Evolutionary conservation across 768 basidiomycete genomes (phyloP).

Genomic region (Auricularia auricula-judae): DNA sequence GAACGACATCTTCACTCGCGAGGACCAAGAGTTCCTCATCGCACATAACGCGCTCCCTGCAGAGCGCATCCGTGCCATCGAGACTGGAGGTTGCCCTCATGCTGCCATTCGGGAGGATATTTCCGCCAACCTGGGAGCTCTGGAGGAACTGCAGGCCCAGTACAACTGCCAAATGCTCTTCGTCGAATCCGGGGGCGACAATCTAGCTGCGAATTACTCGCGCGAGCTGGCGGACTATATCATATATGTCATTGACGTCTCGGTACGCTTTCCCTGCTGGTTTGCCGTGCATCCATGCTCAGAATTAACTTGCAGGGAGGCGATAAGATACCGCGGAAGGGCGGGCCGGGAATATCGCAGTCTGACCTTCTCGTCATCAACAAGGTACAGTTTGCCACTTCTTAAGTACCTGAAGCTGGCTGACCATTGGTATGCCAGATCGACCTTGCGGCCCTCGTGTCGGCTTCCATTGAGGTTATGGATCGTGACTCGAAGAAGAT

Average conservation of each 20-base stretch:
- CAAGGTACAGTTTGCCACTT: slow-evolving; percentile 44
- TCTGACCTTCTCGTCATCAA: slow-evolving; percentile 92
- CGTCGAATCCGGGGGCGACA: slow-evolving; percentile 95
- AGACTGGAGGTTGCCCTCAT: slow-evolving; percentile 97
- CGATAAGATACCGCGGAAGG: slow-evolving; percentile 97
- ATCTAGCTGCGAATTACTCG: slow-evolving; percentile 94
- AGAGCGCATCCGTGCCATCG: slow-evolving; percentile 86
- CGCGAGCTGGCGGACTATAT: slow-evolving; percentile 96
- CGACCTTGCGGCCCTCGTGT: slow-evolving; percentile 86
- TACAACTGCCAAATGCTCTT: slow-evolving; percentile 85
- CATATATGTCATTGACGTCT: slow-evolving; percentile 84
- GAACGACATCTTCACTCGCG: slow-evolving; percentile 98
- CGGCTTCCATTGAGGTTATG: slow-evolving; percentile 92
- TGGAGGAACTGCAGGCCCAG: slow-evolving; percentile 88
- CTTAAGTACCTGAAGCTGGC: background rate
- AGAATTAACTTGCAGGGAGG: slow-evolving; percentile 49
- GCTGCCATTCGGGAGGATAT: slow-evolving; percentile 98
- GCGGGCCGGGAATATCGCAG: slow-evolving; percentile 94
- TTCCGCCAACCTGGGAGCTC: slow-evolving; percentile 89
- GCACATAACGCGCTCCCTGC: slow-evolving; percentile 79
- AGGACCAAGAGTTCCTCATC: slow-evolving; percentile 97
- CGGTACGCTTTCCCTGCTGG: slow-evolving; percentile 32
- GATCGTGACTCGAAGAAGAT: slow-evolving; percentile 83
- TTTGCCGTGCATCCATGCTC: background rate
- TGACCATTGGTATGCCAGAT: slow-evolving; percentile 38